These are phyloP conservation scores for Termitomyces sp. DNA, from an alignment of 768 basidiomycete species.

Conservation along the genomic window DNA sequence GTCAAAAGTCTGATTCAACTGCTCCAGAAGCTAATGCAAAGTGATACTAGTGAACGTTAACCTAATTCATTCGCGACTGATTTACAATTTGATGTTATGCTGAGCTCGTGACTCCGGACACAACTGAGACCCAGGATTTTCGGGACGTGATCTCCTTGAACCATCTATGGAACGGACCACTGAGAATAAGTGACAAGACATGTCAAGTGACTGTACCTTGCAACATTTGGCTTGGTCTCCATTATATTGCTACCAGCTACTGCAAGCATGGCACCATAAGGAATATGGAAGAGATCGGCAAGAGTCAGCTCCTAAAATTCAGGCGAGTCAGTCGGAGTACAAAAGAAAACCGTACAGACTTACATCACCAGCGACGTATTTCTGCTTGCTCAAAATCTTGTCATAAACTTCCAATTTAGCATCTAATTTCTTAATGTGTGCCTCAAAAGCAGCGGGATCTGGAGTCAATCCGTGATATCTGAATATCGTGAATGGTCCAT, in stretches of 20 bases:
- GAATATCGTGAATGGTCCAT: constrained; percentile 14
- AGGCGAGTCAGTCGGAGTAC: constrained; percentile 26
- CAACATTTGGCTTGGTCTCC: constrained; percentile 36
- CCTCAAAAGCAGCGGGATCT: constrained; percentile 33
- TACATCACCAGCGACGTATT: constrained; percentile 52
- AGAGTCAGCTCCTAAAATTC: constrained; percentile 33
- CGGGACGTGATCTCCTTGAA: constrained; percentile 35
- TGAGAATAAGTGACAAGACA: background rate
- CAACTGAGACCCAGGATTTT: constrained; percentile 42
- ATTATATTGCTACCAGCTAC: constrained; percentile 23
- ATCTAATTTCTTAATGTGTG: constrained; percentile 23
- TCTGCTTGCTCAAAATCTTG: constrained; percentile 46
- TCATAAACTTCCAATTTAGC: constrained; percentile 51
- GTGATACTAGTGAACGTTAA: too few relatives aligned
- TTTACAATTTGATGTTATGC: background rate
- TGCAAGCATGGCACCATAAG: constrained; percentile 25
- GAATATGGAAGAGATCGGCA: constrained; percentile 43
- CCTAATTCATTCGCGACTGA: too few relatives aligned
- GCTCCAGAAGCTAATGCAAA: too few relatives aligned
- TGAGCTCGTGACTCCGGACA: constrained; percentile 25
- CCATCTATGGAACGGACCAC: constrained; percentile 9
- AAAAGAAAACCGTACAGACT: constrained; percentile 37
- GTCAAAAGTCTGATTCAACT: too few relatives aligned
- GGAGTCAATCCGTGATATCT: constrained; percentile 41
- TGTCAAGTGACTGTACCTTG: constrained; percentile 22